A percentile compares a stretch with the other conserved stretches of the same genome.
Conservation (phyloP, 2,329 filamentous ascomycete genomes). For the Uncinocarpus reesii region DNA sequence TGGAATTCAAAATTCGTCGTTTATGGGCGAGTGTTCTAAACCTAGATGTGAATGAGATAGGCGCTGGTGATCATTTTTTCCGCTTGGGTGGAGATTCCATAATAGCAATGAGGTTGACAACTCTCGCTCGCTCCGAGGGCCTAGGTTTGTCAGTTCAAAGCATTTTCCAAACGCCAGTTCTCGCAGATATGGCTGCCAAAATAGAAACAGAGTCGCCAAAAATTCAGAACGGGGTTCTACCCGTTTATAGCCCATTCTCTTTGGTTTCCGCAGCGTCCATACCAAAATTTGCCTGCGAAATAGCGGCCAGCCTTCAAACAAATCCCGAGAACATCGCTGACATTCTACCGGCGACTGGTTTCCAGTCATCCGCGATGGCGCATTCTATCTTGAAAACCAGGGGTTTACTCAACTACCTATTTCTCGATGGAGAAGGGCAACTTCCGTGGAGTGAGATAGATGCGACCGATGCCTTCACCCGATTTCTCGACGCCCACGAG, state of each 20-base stretch:
- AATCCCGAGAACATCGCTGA: not conserved
- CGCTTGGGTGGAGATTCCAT: constrained; percentile 13
- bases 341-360: constrained; percentile 38
- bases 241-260: not conserved
- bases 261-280: not conserved
- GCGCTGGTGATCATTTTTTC: constrained; percentile 13
- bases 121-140: constrained; percentile 14
- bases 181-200: constrained; percentile 27
- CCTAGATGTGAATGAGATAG: constrained; percentile 20
- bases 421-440: constrained; percentile 41
- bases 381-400: constrained; percentile 47
- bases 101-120: constrained; percentile 24
- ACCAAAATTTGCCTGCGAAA: not conserved
- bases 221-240: not conserved
- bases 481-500: not conserved
- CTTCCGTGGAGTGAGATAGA: constrained; percentile 36
- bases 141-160: constrained; percentile 20
- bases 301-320: not conserved
- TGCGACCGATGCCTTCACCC: constrained; percentile 28
- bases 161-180: constrained; percentile 26
- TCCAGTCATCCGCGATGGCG: constrained; percentile 47
- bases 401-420: constrained; percentile 53
- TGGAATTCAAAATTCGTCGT: constrained; percentile 13
- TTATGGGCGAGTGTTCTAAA: constrained; percentile 28
- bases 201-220: not conserved